Conservation (phyloP, 2,329 filamentous ascomycete genomes). For the Aspergillus sergii region DNA sequence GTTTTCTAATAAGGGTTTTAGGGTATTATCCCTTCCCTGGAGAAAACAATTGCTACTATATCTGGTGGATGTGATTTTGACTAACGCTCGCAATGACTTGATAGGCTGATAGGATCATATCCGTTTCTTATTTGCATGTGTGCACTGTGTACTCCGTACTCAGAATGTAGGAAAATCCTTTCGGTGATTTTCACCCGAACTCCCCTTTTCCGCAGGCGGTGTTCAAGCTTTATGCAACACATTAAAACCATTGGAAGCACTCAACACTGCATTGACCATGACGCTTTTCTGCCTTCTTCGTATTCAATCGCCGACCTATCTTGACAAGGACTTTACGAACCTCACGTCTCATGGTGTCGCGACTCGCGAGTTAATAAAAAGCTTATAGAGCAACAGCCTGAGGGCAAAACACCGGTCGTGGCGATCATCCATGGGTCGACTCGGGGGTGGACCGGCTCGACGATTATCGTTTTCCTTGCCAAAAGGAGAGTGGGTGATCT, state of each 20-base stretch:
- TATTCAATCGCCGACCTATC: not conserved
- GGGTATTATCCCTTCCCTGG: constrained; percentile 4
- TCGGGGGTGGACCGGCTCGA: constrained; percentile 12
- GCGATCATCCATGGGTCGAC: constrained; percentile 22
- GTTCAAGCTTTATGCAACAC: not conserved
- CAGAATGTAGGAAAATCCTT: not conserved
- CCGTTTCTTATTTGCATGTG: not conserved
- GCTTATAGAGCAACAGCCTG: constrained; percentile 6
- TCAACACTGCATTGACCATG: not conserved
- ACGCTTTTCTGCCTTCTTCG: not conserved
- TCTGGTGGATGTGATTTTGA: not conserved
- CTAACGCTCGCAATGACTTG: not conserved
- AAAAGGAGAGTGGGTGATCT: constrained; percentile 1
- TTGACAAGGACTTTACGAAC: not conserved
- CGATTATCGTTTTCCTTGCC: constrained; percentile 15
- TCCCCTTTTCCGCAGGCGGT: not conserved
- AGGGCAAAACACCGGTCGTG: constrained; percentile 20
- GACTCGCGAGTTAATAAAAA: constrained; percentile 9
- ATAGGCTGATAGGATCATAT: not conserved
- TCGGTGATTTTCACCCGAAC: not conserved
- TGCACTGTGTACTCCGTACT: too few relatives aligned
- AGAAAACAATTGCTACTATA: constrained; percentile 6
- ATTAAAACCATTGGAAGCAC: not conserved
- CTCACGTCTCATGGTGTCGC: constrained; percentile 11
- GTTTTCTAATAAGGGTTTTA: constrained; percentile 4